Conservation (phyloP, 352 stramenopile genomes). For the Phytophthora tentaculata region DNA sequence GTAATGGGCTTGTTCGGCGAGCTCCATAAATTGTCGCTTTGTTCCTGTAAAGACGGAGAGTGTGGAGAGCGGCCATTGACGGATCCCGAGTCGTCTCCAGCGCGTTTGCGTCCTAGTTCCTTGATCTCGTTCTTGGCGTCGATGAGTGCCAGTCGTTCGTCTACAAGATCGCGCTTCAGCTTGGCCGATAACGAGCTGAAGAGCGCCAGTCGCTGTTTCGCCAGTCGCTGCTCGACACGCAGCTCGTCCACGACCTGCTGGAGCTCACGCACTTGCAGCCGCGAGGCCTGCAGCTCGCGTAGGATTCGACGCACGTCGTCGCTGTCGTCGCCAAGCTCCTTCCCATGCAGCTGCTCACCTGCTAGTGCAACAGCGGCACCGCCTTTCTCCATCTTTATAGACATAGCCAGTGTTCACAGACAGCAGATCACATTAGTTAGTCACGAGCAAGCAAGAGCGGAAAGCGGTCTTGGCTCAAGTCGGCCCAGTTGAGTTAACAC, state of each 20-base stretch:
- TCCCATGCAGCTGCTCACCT: slow-evolving; percentile 41
- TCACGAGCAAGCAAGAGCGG: slow-evolving; percentile 21
- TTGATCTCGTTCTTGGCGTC: slow-evolving; percentile 71
- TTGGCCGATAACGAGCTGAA: slow-evolving; percentile 65
- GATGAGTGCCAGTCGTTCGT: slow-evolving; percentile 78
- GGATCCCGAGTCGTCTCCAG: slow-evolving; percentile 29
- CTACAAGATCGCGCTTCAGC: slow-evolving; percentile 77
- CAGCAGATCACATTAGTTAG: slow-evolving; percentile 45
- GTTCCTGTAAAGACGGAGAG: slow-evolving; percentile 42
- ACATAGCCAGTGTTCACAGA: slow-evolving; percentile 53
- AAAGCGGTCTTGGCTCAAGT: slow-evolving; percentile 6
- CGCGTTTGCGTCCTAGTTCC: slow-evolving; percentile 50
- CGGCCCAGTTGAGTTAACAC: slow-evolving; percentile 23
- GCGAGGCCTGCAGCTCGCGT: slow-evolving; percentile 39
- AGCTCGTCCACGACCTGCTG: slow-evolving; percentile 57
- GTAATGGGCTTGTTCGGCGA: slow-evolving; percentile 47
- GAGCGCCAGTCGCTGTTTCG: slow-evolving; percentile 56
- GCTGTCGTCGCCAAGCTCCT: slow-evolving; percentile 21
- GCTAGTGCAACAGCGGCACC: slow-evolving; percentile 32
- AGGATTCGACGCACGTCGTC: slow-evolving; percentile 38
- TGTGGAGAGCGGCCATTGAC: slow-evolving; percentile 28
- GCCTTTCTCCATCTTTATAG: slow-evolving; percentile 56
- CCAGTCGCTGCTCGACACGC: slow-evolving; percentile 59
- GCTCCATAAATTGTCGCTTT: slow-evolving; percentile 55
- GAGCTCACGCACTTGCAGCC: slow-evolving; percentile 43